A percentile compares a stretch with the other conserved stretches of the same genome.
phyloP scores from a whole-genome alignment of 1,284 basidiomycete species.

The Sporisorium iseilematis-ciliati region DNA sequence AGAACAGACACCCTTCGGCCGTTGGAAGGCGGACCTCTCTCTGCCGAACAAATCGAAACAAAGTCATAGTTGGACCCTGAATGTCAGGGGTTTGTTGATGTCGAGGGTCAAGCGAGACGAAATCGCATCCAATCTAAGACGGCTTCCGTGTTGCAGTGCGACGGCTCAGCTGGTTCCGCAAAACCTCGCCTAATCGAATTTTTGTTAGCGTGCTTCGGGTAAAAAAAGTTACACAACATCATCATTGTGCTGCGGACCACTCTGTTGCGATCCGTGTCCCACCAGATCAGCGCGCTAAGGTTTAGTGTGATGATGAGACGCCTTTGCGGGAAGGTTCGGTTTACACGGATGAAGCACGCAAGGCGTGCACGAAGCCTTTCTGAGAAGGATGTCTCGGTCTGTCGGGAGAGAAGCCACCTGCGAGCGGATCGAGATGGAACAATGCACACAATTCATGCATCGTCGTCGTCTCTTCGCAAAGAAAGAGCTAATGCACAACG shows the following conservation, averaged over 20 bases:
- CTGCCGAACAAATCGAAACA: background rate
- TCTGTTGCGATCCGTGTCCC: background rate
- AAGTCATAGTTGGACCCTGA: background rate
- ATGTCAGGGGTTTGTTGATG: background rate
- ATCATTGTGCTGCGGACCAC: background rate
- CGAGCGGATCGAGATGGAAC: too few species aligned
- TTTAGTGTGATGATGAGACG: too few species aligned
- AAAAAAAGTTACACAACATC: background rate
- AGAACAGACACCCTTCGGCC: too few species aligned
- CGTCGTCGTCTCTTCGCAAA: too few species aligned
- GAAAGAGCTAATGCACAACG: too few species aligned
- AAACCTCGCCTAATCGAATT: background rate
- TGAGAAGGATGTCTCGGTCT: too few species aligned
- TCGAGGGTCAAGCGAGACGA: too few species aligned
- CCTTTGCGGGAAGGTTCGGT: background rate
- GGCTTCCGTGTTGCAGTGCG: too few species aligned
- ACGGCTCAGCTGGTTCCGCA: constrained; percentile 1
- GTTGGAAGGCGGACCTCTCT: background rate
- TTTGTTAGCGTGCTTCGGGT: background rate
- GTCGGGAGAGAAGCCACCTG: too few species aligned
- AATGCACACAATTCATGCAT: too few species aligned
- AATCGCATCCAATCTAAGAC: too few species aligned
- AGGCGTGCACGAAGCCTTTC: too few species aligned
- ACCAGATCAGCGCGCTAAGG: background rate
- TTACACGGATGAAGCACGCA: background rate